A percentile compares a stretch with the other conserved stretches of the same genome.
Evolutionary conservation across 2,329 filamentous ascomycete genomes (phyloP).

Genomic region (Blastomyces parvus): DNA sequence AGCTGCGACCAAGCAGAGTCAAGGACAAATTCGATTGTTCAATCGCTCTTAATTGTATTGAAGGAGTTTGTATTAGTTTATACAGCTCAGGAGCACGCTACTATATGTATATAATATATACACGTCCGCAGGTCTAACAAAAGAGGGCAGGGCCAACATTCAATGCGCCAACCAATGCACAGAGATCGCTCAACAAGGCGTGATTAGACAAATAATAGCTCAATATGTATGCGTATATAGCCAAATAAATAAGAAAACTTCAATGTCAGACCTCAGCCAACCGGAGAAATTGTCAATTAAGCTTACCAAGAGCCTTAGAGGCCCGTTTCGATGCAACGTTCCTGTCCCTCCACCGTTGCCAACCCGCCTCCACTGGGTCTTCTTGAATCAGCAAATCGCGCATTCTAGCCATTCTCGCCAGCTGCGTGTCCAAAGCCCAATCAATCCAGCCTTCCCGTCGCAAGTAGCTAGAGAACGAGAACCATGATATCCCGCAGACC

Average conservation of each 20-base stretch:
- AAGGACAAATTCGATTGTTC: too few species aligned
- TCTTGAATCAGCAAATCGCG: constrained; percentile 80
- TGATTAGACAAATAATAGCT: not conserved
- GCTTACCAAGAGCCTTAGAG: not conserved
- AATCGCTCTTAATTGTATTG: too few species aligned
- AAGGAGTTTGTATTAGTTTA: not conserved
- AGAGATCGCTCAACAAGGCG: not conserved
- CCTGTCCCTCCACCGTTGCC: constrained; percentile 74
- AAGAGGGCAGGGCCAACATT: not conserved
- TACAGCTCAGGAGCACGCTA: not conserved
- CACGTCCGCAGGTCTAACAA: not conserved
- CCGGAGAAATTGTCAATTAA: not conserved
- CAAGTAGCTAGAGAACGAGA: constrained; percentile 56
- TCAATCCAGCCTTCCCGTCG: constrained; percentile 60
- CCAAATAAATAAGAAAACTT: not conserved
- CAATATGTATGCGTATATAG: not conserved
- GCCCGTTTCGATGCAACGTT: constrained; percentile 23
- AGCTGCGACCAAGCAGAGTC: too few species aligned
- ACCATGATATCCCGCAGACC: constrained; percentile 68
- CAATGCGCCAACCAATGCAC: not conserved
- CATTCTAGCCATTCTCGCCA: constrained; percentile 59
- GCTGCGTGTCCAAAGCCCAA: constrained; percentile 58
- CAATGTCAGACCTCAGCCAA: too few species aligned
- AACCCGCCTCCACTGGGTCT: constrained; percentile 82
- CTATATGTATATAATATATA: not conserved